Evolutionary conservation across 106 monocot species (phyloP).

Genomic region (Agapanthus africanus): DNA sequence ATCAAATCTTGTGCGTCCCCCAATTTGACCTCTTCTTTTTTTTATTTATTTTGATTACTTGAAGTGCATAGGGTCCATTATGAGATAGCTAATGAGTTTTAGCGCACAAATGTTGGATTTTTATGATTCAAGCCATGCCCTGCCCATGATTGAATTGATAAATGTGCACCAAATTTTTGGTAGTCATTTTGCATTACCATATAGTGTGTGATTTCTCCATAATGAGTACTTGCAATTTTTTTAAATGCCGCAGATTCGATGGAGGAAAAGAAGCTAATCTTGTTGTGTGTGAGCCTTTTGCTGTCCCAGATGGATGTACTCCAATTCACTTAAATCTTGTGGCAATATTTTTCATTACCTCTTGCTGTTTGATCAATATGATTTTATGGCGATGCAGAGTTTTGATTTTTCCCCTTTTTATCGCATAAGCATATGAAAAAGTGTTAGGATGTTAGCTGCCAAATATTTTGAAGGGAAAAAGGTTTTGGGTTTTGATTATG

Average conservation of each 20-base stretch:
- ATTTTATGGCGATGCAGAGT: background rate
- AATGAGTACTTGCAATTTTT: background rate
- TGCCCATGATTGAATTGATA: too few relatives aligned
- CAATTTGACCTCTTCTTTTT: too few relatives aligned
- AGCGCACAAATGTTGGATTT: too few relatives aligned
- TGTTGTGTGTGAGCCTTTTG: conserved; percentile 15
- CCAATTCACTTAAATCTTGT: conserved; percentile 84
- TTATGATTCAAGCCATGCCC: too few relatives aligned
- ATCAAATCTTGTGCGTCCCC: too few relatives aligned
- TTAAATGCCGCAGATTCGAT: conserved; percentile 44
- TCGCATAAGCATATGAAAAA: background rate
- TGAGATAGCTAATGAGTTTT: too few relatives aligned
- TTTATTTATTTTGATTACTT: too few relatives aligned
- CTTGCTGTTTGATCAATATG: background rate
- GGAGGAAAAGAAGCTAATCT: conserved; percentile 28
- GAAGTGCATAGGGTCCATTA: too few relatives aligned
- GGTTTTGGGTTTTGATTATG: background rate
- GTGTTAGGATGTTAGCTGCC: too few relatives aligned
- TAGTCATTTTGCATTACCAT: too few relatives aligned
- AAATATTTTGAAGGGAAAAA: background rate
- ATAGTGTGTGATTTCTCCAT: too few relatives aligned
- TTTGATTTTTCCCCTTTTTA: background rate
- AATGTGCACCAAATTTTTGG: too few relatives aligned
- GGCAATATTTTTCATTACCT: conserved; percentile 43
- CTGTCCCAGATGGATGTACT: conserved; percentile 54